phyloP scores from a whole-genome alignment of 495 filamentous ascomycete genomes.

The Gamarada debralockiae region DNA sequence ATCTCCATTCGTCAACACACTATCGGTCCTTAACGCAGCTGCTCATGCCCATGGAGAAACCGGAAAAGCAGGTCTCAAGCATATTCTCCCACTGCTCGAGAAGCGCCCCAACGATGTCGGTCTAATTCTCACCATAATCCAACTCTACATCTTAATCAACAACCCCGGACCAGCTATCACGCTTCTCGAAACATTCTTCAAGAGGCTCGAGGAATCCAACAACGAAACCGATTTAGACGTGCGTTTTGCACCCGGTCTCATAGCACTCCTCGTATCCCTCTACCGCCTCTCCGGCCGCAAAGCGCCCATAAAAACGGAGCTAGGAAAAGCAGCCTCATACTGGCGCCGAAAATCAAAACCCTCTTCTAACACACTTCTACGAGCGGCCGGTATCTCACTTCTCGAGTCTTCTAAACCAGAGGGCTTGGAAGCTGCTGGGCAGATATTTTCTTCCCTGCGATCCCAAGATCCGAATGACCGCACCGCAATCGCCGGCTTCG shows the following conservation, averaged over 20 bases:
- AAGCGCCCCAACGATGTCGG: conserved; percentile 79
- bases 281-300: conserved; percentile 79
- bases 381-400: conserved; percentile 74
- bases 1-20: conserved; percentile 53
- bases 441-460: conserved; percentile 69
- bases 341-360: conserved; percentile 57
- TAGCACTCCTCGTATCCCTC: conserved; percentile 77
- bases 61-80: conserved; percentile 66
- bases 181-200: conserved; percentile 71
- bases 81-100: conserved; percentile 70
- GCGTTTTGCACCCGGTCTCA: conserved; percentile 80
- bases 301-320: conserved; percentile 60
- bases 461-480: conserved; percentile 58
- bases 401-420: conserved; percentile 65
- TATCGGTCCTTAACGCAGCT: conserved; percentile 78
- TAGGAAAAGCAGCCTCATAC: conserved; percentile 78
- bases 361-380: conserved; percentile 56
- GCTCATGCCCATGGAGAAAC: conserved; percentile 62
- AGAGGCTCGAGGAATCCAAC: conserved; percentile 63
- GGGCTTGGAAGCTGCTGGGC: conserved; percentile 64
- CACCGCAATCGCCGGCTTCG: conserved; percentile 69
- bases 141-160: conserved; percentile 72
- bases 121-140: conserved; percentile 74
- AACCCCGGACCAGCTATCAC: conserved; percentile 74
- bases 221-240: conserved; percentile 55